Conservation (phyloP, 2,329 filamentous ascomycete species). For the Curvularia sp. region DNA sequence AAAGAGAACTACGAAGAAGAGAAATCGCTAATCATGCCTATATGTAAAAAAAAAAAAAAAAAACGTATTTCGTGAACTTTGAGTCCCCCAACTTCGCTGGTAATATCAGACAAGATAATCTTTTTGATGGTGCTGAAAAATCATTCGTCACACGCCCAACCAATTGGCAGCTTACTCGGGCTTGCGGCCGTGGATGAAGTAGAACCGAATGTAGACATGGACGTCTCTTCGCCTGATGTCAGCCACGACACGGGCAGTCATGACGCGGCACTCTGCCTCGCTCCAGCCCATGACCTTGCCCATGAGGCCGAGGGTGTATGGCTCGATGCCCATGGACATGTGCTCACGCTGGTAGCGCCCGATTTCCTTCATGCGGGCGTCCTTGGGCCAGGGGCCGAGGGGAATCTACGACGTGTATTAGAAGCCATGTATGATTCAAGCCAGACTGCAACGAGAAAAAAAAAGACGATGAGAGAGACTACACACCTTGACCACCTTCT, state of each 20-base stretch:
- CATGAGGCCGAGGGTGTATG: constrained; percentile 46
- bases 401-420: constrained; percentile 34
- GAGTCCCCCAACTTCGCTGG: neutral
- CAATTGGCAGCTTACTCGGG: constrained; percentile 10
- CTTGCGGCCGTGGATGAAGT: constrained; percentile 45
- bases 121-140: neutral
- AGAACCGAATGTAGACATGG: constrained; percentile 46
- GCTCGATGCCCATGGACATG: constrained; percentile 46
- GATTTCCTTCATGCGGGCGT: constrained; percentile 59
- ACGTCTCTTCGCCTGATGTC: constrained; percentile 40
- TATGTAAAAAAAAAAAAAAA: neutral
- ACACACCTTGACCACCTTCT: constrained; percentile 46
- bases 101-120: neutral
- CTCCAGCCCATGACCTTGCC: constrained; percentile 47
- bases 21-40: neutral
- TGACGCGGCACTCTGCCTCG: constrained; percentile 43
- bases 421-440: neutral
- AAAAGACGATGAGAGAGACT: neutral
- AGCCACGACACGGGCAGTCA: constrained; percentile 43
- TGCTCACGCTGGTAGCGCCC: constrained; percentile 52
- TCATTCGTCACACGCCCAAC: neutral
- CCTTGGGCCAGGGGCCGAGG: constrained; percentile 55
- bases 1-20: too few relatives aligned
- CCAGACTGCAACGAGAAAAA: neutral
- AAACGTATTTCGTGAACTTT: neutral